Evolutionary conservation across 352 stramenopile genomes (phyloP), one percentile per base, ranked within the genome.

Genomic region (Phytopythium litorale): DNA sequence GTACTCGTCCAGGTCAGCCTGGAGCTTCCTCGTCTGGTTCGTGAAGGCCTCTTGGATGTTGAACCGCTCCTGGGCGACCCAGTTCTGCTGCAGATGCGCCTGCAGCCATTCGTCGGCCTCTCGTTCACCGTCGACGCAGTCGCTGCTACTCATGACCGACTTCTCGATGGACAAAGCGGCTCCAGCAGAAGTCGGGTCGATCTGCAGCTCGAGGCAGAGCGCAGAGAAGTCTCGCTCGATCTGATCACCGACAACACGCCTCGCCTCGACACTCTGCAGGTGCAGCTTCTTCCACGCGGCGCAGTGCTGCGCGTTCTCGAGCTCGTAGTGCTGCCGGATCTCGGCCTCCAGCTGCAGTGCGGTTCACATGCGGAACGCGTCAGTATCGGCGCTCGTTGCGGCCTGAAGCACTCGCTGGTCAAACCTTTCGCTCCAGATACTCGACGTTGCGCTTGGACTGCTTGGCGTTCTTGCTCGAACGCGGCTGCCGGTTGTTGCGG

Each of bases 1-100:
- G 45, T 76, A 84, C 18, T 38, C 60, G 57, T 72, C 60, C 49
- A 82, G 72, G 38, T 89, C 81, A 13, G 64, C 54, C 25, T 87
- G 74, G 15, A 87, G 68, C 55, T 84, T 80, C 40, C 75, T 75
- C 0, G 68, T 78, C 58, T 89, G 78, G 46, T 79, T 84, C 8
- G 75, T 87, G 57, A 89, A 87, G 3, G 81, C 81, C 42, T 89
- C 75, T 53, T 91, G 72, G 43, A 91, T 74, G 51, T 84, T 89
- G 54, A 88, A 91, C 1, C 79, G 78, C 42, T 91, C 81, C 48
- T 89, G 79, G 9, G 73, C 61, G 54, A 85, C 68, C 79, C 81
- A 88, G 30, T 87, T 68, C 43, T 72, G 66, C 35, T 73, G 63
- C 33, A 76, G 51, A 16, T 76, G 63, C 12, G 71, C 45, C 0